Evolutionary conservation across 2,329 filamentous ascomycete species (phyloP).

Genomic region (Phaeophleospora eucalypticola): DNA sequence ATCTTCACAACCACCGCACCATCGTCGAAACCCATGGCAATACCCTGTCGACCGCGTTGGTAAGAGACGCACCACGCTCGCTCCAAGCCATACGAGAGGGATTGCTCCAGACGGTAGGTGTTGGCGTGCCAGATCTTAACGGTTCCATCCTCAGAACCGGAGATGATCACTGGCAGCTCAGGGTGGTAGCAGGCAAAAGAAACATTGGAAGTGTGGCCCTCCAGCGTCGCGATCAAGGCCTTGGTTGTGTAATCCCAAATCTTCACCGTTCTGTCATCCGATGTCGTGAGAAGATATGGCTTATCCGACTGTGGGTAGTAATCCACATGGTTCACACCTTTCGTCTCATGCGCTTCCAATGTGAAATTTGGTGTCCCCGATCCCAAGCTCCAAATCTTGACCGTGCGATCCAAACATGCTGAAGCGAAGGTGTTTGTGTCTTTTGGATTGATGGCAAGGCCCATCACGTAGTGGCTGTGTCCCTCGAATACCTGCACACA

Average conservation of each 20-base stretch:
- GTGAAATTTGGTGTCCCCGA: constrained; percentile 95
- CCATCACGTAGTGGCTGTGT: constrained; percentile 96
- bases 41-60: constrained; percentile 87
- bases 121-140: constrained; percentile 99
- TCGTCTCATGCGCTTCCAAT: constrained; percentile 92
- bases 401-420: constrained; percentile 90
- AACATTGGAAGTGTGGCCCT: constrained; percentile 96
- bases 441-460: constrained; percentile 93
- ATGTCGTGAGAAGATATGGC: constrained; percentile 89
- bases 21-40: constrained; percentile 96
- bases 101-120: constrained; percentile 93
- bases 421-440: constrained; percentile 65
- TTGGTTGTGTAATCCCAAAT: constrained; percentile 99
- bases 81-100: constrained; percentile 91
- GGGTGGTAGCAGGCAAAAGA: constrained; percentile 98
- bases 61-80: constrained; percentile 97
- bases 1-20: constrained; percentile 97
- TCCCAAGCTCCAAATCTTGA: constrained; percentile 96
- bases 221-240: constrained; percentile 88
- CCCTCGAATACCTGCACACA: constrained; percentile 96
- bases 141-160: constrained; percentile 93
- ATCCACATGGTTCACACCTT: constrained; percentile 97
- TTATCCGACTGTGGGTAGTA: constrained; percentile 69
- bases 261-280: constrained; percentile 94
- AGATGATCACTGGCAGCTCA: constrained; percentile 93